Percentiles rank a stretch among this genome's conserved stretches.
These are phyloP conservation scores for Beauveria asiatica DNA, from an alignment of 2,329 filamentous ascomycete species.

Conservation along the genomic window DNA sequence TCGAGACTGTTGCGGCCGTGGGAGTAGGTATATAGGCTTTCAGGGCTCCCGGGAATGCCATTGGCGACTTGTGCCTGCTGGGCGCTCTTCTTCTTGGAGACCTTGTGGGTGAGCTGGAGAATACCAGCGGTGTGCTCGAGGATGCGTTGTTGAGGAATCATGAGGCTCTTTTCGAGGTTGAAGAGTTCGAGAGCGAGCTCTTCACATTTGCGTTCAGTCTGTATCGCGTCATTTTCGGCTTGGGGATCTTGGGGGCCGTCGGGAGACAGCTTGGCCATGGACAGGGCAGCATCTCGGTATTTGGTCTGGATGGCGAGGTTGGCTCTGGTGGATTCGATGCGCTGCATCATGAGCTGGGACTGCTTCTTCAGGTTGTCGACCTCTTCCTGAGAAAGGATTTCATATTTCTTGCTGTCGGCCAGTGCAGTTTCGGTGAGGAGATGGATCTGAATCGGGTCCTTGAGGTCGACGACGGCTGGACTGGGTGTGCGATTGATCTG, in stretches of 20 bases:
- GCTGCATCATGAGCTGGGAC: conserved; percentile 58
- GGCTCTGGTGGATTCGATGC: conserved; percentile 73
- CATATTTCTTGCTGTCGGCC: conserved; percentile 75
- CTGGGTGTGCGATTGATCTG: conserved; percentile 49
- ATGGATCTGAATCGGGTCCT: conserved; percentile 76
- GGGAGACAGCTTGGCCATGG: conserved; percentile 72
- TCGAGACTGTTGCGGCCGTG: conserved; percentile 53
- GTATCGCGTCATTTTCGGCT: conserved; percentile 65
- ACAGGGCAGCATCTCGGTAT: conserved; percentile 85
- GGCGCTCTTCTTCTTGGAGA: conserved; percentile 48
- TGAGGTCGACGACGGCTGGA: conserved; percentile 50
- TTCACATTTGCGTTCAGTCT: conserved; percentile 74
- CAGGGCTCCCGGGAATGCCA: conserved; percentile 64
- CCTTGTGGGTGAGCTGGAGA: conserved; percentile 79
- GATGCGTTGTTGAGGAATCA: conserved; percentile 66
- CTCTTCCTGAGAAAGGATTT: conserved; percentile 84
- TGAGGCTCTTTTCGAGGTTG: conserved; percentile 65
- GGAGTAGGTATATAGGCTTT: conserved; percentile 64
- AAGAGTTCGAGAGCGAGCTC: conserved; percentile 75
- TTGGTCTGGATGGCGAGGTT: conserved; percentile 88
- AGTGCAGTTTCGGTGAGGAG: conserved; percentile 89
- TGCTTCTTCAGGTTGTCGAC: conserved; percentile 89
- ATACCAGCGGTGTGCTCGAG: conserved; percentile 90
- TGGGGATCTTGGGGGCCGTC: conserved; percentile 46
- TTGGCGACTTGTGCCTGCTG: conserved; percentile 36